Evolutionary conservation across 208 protist species (phyloP), one percentile per base, ranked within the genome.

Genomic region (Strigomonas culicis): DNA sequence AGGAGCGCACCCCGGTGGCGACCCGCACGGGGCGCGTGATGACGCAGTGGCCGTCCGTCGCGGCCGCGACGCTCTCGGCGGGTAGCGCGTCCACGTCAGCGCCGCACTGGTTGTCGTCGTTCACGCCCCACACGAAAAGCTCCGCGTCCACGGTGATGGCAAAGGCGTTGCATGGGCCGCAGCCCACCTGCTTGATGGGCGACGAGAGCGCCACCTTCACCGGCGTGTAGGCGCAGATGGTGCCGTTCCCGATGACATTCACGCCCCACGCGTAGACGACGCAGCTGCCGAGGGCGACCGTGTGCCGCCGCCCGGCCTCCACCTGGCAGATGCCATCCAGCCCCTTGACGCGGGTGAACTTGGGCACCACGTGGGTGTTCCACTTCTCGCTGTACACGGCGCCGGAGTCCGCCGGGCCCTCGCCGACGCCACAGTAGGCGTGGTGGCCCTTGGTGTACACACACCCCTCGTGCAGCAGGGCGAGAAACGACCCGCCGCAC

Each of bases 41-140:
- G 19, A 15, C 8, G 10, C 6, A n/a, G n/a, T n/a, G n/a, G n/a
- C n/a, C n/a, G n/a, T n/a, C n/a, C n/a, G n/a, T n/a, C n/a, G n/a
- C n/a, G n/a, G n/a, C n/a, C n/a, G n/a, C n/a, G n/a, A n/a, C n/a
- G n/a, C n/a, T n/a, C n/a, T n/a, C n/a, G n/a, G 11, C 36, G 56
- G 34, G 7, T 7, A n/a, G 32, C 6, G 3, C 3, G 7, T 13
- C 34, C 6, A 31, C 39, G 52, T 19, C 8, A 30, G 77, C 59
- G 11, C 79, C 83, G 58, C 80, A 92, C 56, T 92, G 78, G 21
- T 74, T 52, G 30, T 80, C 64, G 28, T 62, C 41, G 62, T 89
- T 92, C 31, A 63, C 46, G 24, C 85, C 88, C 86, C 88, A 94
- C 58, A 91, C 85, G 68, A 72, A 92, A 13, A 94, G 72, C 49